Evolutionary conservation across 345 rosid species (phyloP).

Genomic region (Murraya koenigii): DNA sequence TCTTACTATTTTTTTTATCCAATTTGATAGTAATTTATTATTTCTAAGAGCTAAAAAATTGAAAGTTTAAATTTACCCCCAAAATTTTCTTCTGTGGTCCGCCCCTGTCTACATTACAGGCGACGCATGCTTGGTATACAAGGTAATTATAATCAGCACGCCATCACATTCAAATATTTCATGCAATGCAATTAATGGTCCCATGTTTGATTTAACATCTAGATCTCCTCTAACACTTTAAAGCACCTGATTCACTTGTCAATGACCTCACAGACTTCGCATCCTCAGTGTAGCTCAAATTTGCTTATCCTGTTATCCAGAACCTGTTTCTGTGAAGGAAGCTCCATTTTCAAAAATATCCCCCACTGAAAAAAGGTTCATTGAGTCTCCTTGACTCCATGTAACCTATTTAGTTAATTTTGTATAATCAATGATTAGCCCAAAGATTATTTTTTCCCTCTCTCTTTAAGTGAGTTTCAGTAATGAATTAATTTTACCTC

Average conservation of each 20-base stretch:
- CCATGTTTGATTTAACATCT: slow-evolving; percentile 1
- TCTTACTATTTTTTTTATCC: no score
- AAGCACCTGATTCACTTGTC: slow-evolving; percentile 52
- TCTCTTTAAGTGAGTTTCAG: fast-evolving
- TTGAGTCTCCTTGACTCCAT: slow-evolving; percentile 32
- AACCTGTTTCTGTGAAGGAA: slow-evolving; percentile 42
- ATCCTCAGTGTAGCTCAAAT: slow-evolving; percentile 33
- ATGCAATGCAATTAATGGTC: not conserved
- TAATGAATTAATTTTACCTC: slow-evolving; percentile 27
- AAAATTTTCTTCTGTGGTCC: no score
- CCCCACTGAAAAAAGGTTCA: slow-evolving; percentile 47
- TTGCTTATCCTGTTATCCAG: slow-evolving; percentile 40
- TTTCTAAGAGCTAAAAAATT: no score
- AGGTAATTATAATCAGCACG: no score
- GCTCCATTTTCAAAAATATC: slow-evolving; percentile 63
- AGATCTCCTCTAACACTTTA: slow-evolving; percentile 23
- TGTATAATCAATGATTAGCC: not conserved
- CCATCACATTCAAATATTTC: no score
- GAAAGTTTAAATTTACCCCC: no score
- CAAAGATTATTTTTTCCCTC: not conserved
- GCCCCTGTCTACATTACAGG: no score
- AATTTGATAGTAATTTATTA: no score
- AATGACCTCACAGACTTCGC: slow-evolving; percentile 38
- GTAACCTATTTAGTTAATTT: slow-evolving; percentile 40
- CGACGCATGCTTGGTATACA: no score